Base-by-base conservation (phyloP, 331 rosid species). In the Stylosanthes scabra region DNA sequence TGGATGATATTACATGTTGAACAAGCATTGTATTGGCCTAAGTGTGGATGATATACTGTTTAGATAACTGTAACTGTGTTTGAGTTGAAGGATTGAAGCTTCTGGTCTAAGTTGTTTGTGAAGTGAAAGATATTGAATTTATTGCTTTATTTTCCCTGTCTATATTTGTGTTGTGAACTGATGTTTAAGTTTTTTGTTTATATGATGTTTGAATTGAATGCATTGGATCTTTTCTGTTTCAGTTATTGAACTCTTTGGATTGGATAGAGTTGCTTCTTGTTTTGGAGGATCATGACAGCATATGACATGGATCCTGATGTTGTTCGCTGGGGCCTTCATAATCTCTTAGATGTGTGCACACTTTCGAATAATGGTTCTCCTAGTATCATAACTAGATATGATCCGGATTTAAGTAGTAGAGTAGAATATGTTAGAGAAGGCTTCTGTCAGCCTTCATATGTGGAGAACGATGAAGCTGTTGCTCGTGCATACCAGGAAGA, bases 401-500 rank as follows among this genome's bases (percentile, higher is more conserved):
- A 88, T 67, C 80, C 77, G 1, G 94, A 90, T 90, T 65, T 72
- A 5, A 77, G 96, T 80, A 77, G 96, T 79, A 88, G 13, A 72
- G 86, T 90, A 49, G 89, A 85, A 80, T 84, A 79, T 71, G 89
- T 94, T 14, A 86, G 73, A 50, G 97, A 94, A 84, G 97, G 92
- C 28, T 89, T 82, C 65, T 76, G 71, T 74, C 90, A 86, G 81
- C 74, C 74, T 15, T 68, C 73, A 11, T 58, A 67, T 71, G 86
- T 87, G 82, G 96, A 88, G 83, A 88, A 77, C 49, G 99, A 91
- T 50, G 99, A 91, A 83, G 89, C 93, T 66, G 85, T 94, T 78
- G 99, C 99, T 50, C 86, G 88, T 1, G 93, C 97, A 1, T 90
- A 82, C 73, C 99, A 94, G 82, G 99, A 94, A 83, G 99, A 94